Percentiles rank a stretch among this genome's conserved stretches.
Conservation (phyloP, 495 filamentous ascomycete genomes). For the Aspergillus conjunctus region DNA sequence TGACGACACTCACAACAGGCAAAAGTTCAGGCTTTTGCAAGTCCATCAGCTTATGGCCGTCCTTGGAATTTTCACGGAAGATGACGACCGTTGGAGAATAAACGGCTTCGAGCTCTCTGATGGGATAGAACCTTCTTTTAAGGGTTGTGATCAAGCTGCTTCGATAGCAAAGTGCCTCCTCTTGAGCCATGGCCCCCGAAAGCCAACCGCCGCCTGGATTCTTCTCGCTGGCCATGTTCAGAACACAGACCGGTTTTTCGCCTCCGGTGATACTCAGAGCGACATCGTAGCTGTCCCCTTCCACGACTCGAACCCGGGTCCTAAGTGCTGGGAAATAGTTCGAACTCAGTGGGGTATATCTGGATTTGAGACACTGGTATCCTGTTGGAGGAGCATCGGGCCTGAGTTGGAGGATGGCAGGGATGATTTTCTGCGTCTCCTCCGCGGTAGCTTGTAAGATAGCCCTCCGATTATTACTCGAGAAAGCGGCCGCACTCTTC, state of each 20-base stretch:
- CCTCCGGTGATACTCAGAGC: slow-evolving; percentile 40
- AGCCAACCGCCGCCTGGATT: slow-evolving; percentile 59
- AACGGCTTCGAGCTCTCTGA: slow-evolving; percentile 52
- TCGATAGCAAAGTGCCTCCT: slow-evolving; percentile 67
- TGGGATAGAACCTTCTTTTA: slow-evolving; percentile 55
- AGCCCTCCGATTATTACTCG: slow-evolving; percentile 6
- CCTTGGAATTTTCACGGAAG: slow-evolving; percentile 46
- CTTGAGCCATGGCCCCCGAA: slow-evolving; percentile 58
- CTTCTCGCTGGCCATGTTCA: slow-evolving; percentile 62
- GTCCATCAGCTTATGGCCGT: slow-evolving; percentile 47
- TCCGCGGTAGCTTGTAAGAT: slow-evolving; percentile 18
- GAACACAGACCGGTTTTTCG: slow-evolving; percentile 50
- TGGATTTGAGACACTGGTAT: slow-evolving; percentile 20
- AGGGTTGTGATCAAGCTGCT: slow-evolving; percentile 59
- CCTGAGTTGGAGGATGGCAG: slow-evolving; percentile 25
- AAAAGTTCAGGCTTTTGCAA: slow-evolving; percentile 34
- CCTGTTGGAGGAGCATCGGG: slow-evolving; percentile 31
- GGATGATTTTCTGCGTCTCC: slow-evolving; percentile 21
- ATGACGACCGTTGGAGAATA: slow-evolving; percentile 63
- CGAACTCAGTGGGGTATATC: slow-evolving; percentile 20
- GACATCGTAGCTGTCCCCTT: slow-evolving; percentile 54
- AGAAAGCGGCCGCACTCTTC: neutral
- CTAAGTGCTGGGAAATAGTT: slow-evolving; percentile 27
- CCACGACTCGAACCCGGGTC: slow-evolving; percentile 40
- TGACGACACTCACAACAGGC: slow-evolving; percentile 59